phyloP scores from a whole-genome alignment of 108 stramenopile genomes.

The Asterionellopsis glacialis region DNA sequence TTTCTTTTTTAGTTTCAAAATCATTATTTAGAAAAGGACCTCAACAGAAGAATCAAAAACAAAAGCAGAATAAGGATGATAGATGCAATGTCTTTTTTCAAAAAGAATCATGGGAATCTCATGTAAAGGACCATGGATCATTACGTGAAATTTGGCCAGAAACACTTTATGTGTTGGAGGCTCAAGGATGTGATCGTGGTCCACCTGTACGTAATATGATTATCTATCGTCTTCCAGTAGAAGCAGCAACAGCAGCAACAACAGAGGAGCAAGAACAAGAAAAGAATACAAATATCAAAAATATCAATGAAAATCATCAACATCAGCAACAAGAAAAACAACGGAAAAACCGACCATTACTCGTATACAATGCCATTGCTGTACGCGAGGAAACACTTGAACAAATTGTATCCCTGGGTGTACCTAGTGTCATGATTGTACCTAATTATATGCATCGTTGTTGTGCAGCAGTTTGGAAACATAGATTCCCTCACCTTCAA shows the following conservation, averaged over 20 bases:
- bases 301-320: conserved; percentile 81
- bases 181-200: background rate
- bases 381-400: background rate
- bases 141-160: conserved; percentile 4
- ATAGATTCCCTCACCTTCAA: background rate
- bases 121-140: background rate
- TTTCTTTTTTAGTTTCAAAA: no score
- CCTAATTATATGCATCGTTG: conserved; percentile 3
- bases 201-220: conserved; percentile 6
- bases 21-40: no score
- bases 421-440: conserved; percentile 3
- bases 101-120: conserved; percentile 4
- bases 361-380: conserved; percentile 3
- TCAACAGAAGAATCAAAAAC: no score
- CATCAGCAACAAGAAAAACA: no score
- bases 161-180: conserved; percentile 1
- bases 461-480: conserved; percentile 4
- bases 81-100: no score
- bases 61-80: no score
- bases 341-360: background rate
- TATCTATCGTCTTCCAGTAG: conserved; percentile 1
- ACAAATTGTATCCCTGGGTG: background rate
- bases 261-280: no score
- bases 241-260: no score
- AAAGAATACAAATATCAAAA: no score